phyloP scores from a whole-genome alignment of 179 eudicot species.

The Drosera spatulata region DNA sequence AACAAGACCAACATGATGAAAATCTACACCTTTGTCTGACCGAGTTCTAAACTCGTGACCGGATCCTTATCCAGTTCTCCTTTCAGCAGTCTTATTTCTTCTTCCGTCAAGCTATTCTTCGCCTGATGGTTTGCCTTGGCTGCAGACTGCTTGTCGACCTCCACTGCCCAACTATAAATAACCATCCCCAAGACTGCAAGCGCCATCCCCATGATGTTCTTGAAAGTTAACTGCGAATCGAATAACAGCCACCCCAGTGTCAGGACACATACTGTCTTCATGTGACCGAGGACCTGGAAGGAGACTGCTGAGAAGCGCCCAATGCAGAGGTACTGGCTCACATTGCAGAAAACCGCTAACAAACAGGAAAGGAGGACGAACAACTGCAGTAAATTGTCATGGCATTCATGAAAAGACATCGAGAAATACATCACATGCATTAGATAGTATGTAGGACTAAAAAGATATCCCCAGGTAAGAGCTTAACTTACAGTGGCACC shows the following conservation, averaged over 20 bases:
- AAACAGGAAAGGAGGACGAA: conserved; percentile 41
- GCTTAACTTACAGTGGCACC: conserved; percentile 21
- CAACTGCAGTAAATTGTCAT: conserved; percentile 17
- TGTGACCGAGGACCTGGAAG: conserved; percentile 56
- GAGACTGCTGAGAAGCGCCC: conserved; percentile 57
- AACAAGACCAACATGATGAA: neutral
- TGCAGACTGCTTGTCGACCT: conserved; percentile 28
- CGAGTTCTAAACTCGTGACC: conserved; percentile 23
- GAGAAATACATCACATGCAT: neutral
- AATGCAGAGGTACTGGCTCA: conserved; percentile 56
- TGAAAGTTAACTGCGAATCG: conserved; percentile 41
- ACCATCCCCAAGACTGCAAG: conserved; percentile 45
- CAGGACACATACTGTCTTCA: conserved; percentile 48
- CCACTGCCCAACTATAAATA: conserved; percentile 50
- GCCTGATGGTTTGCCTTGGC: conserved; percentile 17
- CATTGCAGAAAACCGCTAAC: conserved; percentile 49
- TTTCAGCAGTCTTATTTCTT: conserved; percentile 34
- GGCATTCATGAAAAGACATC: neutral
- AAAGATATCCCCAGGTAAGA: neutral
- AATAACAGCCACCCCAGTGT: conserved; percentile 44
- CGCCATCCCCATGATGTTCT: conserved; percentile 45
- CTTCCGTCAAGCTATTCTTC: conserved; percentile 38
- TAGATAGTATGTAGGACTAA: neutral
- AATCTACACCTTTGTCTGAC: conserved; percentile 11
- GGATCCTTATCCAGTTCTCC: conserved; percentile 21